Base-by-base conservation (phyloP, 257 asterid genomes). In the Nyctanthes arbortristis region DNA sequence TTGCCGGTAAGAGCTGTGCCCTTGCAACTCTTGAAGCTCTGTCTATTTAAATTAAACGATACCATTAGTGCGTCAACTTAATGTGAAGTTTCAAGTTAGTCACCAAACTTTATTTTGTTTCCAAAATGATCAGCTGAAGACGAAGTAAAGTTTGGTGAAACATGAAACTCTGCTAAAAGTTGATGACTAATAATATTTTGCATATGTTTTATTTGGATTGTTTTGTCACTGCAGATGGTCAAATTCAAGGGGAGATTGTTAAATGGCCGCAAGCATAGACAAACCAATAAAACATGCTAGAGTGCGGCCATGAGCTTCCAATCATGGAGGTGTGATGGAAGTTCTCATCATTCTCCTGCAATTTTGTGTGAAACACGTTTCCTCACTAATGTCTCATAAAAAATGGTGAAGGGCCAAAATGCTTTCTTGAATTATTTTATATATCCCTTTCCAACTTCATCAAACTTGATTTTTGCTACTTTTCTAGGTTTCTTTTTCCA, bases 161-260 rank as follows among this genome's bases (percentile, higher is more conserved):
- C 14, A 3, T 13, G 0, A 39, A 43, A 16, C 52, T 4, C 5
- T 16, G 10, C 24, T 43, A 16, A 22, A 43, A 43, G 54, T 43
- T 5, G 9, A 43, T 43, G 54, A 43, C 54, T 43, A 14, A 16
- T 16, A 43, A 14, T 16, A 43, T 16, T 43, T 13, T 43, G 14
- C 54, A 16, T 5, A 9, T n/a, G n/a, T n/a, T 43, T 43, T 49
- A 45, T 61, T 40, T 30, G 63, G 37, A 65, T 57, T 22, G 54
- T 29, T 66, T 6, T 22, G 67, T 63, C 59, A 52, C 22, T 80
- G 76, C 91, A 92, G 98, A 73, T 67, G 98, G 96, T 56, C 87
- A 84, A 75, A 66, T 89, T 81, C 83, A 83, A 75, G 96, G 88
- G 72, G 96, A 86, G 66, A 56, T 79, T 2, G 94, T 86, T 66